phyloP scores from a whole-genome alignment of 1,284 basidiomycete species.

The Cystobasidiaceae sp. region DNA sequence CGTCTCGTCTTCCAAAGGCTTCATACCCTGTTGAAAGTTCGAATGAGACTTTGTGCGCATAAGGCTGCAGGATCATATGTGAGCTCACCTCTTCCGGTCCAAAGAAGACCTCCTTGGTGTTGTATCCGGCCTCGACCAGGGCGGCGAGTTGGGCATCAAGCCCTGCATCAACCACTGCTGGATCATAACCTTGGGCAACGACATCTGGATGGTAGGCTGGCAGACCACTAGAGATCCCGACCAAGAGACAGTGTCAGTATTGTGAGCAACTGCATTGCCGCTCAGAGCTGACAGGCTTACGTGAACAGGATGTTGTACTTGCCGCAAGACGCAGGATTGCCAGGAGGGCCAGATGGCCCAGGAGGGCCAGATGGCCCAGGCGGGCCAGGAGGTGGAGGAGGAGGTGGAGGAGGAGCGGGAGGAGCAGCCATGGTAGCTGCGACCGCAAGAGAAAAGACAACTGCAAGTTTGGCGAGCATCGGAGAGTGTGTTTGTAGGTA shows the following conservation, averaged over 20 bases:
- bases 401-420: too few relatives aligned
- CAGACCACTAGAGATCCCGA: background rate
- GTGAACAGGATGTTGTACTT: constrained; percentile 12
- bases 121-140: constrained; percentile 14
- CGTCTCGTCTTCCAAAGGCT: background rate
- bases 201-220: constrained; percentile 9
- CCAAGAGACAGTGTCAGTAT: background rate
- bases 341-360: too few relatives aligned
- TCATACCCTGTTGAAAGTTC: background rate
- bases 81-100: constrained; percentile 8
- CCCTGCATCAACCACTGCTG: background rate
- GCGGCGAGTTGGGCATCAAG: background rate
- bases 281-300: background rate
- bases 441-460: too few relatives aligned
- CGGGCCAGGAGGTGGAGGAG: too few relatives aligned
- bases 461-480: background rate
- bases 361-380: too few relatives aligned
- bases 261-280: background rate
- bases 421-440: too few relatives aligned
- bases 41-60: background rate
- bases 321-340: background rate
- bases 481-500: too few relatives aligned
- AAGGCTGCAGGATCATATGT: background rate
- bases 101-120: constrained; percentile 12
- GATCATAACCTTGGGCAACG: constrained; percentile 5